These are phyloP conservation scores for Aspergillus udagawae DNA, from an alignment of 2,329 filamentous ascomycete genomes.

Conservation along the genomic window DNA sequence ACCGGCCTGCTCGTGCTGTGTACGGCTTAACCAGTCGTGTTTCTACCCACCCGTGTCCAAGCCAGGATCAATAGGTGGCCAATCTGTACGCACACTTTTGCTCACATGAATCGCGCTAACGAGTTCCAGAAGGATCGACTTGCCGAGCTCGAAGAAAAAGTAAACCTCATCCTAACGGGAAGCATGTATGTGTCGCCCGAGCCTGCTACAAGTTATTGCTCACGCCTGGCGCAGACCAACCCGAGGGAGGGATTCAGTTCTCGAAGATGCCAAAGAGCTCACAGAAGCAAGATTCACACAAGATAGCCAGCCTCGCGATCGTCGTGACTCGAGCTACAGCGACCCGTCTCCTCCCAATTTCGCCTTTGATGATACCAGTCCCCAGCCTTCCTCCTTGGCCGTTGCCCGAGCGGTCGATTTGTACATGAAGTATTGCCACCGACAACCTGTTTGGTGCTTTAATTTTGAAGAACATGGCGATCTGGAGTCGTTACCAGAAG, in stretches of 20 bases:
- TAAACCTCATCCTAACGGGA: conserved; percentile 49
- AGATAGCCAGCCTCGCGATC: conserved; percentile 11
- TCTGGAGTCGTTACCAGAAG: conserved; percentile 25
- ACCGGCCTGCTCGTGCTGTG: conserved; percentile 50
- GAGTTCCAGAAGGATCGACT: conserved; percentile 47
- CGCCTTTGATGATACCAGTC: conserved; percentile 22
- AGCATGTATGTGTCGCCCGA: neutral
- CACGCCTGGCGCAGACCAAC: neutral
- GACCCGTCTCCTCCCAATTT: conserved; percentile 20
- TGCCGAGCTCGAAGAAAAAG: conserved; percentile 51
- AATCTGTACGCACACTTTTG: conserved; percentile 36
- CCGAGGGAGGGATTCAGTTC: neutral
- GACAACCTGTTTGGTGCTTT: conserved; percentile 38
- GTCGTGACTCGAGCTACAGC: conserved; percentile 16
- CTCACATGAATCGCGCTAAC: neutral
- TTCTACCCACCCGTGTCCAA: conserved; percentile 38
- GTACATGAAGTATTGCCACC: conserved; percentile 36
- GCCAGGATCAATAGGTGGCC: conserved; percentile 38
- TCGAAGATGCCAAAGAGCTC: conserved; percentile 7
- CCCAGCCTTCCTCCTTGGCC: conserved; percentile 17
- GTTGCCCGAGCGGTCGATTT: conserved; percentile 27
- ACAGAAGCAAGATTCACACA: conserved; percentile 15
- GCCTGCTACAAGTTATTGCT: neutral
- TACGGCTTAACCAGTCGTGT: conserved; percentile 47
- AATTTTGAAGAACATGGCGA: conserved; percentile 30